These are phyloP conservation scores for Volutella citrinella DNA, from an alignment of 2,329 filamentous ascomycete species.

Conservation along the genomic window DNA sequence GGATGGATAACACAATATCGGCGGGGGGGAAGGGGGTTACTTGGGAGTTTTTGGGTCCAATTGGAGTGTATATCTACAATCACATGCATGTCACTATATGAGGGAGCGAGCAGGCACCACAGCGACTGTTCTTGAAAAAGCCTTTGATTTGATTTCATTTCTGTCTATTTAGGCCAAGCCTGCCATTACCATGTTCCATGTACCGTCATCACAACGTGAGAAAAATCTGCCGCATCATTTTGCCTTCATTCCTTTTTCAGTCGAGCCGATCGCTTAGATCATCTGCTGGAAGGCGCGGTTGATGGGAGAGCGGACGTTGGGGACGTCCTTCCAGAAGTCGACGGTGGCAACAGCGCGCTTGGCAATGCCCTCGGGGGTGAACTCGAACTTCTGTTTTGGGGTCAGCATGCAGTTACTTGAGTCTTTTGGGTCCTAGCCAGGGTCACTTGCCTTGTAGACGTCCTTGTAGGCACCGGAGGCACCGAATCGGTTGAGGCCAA, in stretches of 20 bases:
- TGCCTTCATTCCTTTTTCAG: slow-evolving; percentile 12
- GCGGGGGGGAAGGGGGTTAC: too few relatives aligned
- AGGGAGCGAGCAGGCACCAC: too few relatives aligned
- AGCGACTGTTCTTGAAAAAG: too few relatives aligned
- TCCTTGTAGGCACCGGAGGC: slow-evolving; percentile 96
- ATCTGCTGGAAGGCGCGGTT: slow-evolving; percentile 98
- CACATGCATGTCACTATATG: too few relatives aligned
- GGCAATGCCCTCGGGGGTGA: slow-evolving; percentile 93
- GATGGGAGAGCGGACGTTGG: slow-evolving; percentile 88
- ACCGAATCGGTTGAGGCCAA: slow-evolving; percentile 98
- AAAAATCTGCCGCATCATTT: slow-evolving; percentile 14
- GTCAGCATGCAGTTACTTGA: slow-evolving; percentile 31
- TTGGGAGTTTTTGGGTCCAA: too few relatives aligned
- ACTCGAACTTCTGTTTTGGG: slow-evolving; percentile 85
- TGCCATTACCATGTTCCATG: too few relatives aligned
- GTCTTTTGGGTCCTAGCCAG: not conserved
- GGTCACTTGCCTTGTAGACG: slow-evolving; percentile 78
- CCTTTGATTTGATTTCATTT: too few relatives aligned
- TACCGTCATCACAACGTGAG: too few relatives aligned
- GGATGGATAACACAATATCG: too few relatives aligned
- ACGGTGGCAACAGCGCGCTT: slow-evolving; percentile 92
- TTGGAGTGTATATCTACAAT: too few relatives aligned
- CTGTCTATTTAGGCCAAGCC: too few relatives aligned
- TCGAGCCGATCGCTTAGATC: slow-evolving; percentile 64
- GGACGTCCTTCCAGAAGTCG: slow-evolving; percentile 93